Base-by-base conservation (phyloP, 805 yeast genomes). In the Jamesozyma jinghongensis region DNA sequence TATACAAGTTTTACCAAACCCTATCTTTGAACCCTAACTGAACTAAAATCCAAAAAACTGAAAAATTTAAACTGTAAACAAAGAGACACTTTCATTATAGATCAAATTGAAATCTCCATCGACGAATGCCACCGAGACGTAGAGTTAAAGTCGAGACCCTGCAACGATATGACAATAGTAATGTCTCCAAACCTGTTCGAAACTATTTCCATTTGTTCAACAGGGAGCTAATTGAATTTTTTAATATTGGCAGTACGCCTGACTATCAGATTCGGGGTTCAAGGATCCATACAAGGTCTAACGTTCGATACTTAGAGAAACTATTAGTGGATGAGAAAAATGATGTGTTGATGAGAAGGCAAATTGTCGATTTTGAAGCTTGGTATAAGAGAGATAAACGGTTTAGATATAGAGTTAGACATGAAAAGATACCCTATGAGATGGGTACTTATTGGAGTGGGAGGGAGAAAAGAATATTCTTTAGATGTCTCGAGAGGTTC, bases 401-500 rank as follows among this genome's bases (percentile, higher is more conserved):
- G 32, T n/a, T 45, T 29, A 13, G 45, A 37, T 16, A 42, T 40
- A 32, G 41, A 38, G 33, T 27, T 30, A 30, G 34, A 37, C 10
- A 42, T 19, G 44, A 30, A 10, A 38, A 28, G 40, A 40, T 12
- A 16, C 41, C 37, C 14, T 29, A 17, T 19, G 46, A 43, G 16
- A 28, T 54, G 16, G 65, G 65, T 7, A 46, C 44, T 10, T 38
- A 43, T 19, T 61, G 65, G 65, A 48, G 42, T 5, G 44, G 48
- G 1, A 28, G 40, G 7, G 65, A 61, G 40, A 61, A 61, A 41
- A 43, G 54, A n/a, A 29, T 48, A 2, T 61, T 61, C 38, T 61
- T 61, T 44, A 52, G 49, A 29, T 45, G 53, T 31, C 31, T 61
- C 3, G 50, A 56, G 14, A 34, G 65, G 16, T 54, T 49, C 38